phyloP scores from a whole-genome alignment of 148 eudicot species.

The Chenopodium berlandieri region DNA sequence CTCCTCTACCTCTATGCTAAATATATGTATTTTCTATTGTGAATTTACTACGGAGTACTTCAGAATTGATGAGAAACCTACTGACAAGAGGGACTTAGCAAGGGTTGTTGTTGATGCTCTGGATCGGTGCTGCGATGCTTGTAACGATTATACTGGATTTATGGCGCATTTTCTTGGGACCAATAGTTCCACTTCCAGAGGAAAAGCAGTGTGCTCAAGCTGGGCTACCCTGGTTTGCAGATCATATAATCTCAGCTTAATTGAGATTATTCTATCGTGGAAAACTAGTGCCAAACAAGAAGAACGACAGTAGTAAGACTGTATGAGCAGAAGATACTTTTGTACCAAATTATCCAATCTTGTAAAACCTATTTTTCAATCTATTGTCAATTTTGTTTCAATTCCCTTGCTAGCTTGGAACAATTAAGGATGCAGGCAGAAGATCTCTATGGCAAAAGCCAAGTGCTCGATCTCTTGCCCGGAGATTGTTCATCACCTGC shows the following conservation, averaged over 20 bases:
- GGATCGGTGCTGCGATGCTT: conserved; percentile 84
- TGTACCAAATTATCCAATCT: neutral
- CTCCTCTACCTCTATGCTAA: neutral
- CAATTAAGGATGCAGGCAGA: neutral
- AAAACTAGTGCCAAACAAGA: neutral
- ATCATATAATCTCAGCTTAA: conserved; percentile 28
- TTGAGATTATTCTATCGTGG: neutral
- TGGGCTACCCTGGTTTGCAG: conserved; percentile 78
- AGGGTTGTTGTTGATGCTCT: conserved; percentile 90
- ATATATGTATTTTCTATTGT: neutral
- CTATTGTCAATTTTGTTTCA: neutral
- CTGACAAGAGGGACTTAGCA: conserved; percentile 67
- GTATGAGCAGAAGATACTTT: neutral
- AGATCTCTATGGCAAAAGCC: neutral
- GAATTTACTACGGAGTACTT: neutral
- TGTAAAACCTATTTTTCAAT: neutral
- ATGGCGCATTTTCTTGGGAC: conserved; percentile 90
- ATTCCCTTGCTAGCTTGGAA: neutral
- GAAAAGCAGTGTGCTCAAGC: conserved; percentile 61
- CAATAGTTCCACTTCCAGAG: conserved; percentile 65
- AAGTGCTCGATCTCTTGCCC: neutral
- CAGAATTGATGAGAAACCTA: conserved; percentile 84
- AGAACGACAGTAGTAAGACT: neutral
- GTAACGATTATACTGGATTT: conserved; percentile 92
- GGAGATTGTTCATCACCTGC: neutral